These are phyloP conservation scores for Kingdonia uniflora DNA, from an alignment of 164 flowering plant genomes.

Conservation along the genomic window DNA sequence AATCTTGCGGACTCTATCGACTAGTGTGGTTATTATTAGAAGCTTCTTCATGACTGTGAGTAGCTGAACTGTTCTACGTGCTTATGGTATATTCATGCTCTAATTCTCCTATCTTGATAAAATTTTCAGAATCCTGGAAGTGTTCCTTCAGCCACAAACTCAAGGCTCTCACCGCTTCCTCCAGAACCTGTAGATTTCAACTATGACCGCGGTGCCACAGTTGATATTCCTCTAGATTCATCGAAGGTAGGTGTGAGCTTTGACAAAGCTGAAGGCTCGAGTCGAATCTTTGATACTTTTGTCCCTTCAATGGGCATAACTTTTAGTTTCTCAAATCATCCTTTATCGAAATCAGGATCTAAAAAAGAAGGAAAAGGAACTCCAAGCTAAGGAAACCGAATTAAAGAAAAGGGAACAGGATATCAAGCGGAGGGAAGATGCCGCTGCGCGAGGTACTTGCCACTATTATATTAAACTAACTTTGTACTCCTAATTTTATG, in stretches of 20 bases:
- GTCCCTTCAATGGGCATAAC: not conserved
- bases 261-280: too few species aligned
- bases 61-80: too few species aligned
- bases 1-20: too few species aligned
- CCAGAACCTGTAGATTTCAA: constrained; percentile 79
- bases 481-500: too few species aligned
- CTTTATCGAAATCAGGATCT: constrained; percentile 38
- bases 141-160: constrained; percentile 53
- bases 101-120: not conserved
- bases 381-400: constrained; percentile 89
- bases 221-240: constrained; percentile 82
- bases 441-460: constrained; percentile 72
- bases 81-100: not conserved
- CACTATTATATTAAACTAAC: not conserved
- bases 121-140: constrained; percentile 47
- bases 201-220: constrained; percentile 57
- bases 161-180: constrained; percentile 91
- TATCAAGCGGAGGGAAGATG: constrained; percentile 84
- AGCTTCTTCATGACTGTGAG: too few species aligned
- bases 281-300: too few species aligned
- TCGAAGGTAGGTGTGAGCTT: constrained; percentile 21
- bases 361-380: constrained; percentile 77
- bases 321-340: constrained; percentile 7
- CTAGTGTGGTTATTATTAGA: too few species aligned
- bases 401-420: constrained; percentile 84